Evolutionary conservation across 805 yeast genomes (phyloP).

Genomic region (Yamadazyma insecticola): DNA sequence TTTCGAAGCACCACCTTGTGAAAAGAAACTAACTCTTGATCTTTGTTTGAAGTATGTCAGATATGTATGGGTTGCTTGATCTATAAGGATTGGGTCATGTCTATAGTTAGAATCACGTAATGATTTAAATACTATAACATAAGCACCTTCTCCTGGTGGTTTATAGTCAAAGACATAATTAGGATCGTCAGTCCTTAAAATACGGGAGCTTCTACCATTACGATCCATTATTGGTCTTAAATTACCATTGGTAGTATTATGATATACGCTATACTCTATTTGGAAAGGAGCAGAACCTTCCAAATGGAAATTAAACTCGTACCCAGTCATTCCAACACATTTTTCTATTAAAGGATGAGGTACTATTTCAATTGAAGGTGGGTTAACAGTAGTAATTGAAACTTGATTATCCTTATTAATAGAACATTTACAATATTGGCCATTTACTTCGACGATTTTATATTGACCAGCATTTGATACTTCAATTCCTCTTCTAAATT

Average conservation of each 20-base stretch:
- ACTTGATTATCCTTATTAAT: slow-evolving; percentile 44
- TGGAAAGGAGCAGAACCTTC: slow-evolving; percentile 81
- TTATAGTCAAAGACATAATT: slow-evolving; percentile 50
- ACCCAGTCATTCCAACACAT: slow-evolving; percentile 91
- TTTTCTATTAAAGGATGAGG: slow-evolving; percentile 70
- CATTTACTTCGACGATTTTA: slow-evolving; percentile 46
- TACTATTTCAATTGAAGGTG: slow-evolving; percentile 33
- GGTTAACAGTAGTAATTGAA: slow-evolving; percentile 39
- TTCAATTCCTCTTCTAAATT: slow-evolving; percentile 23
- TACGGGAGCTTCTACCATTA: slow-evolving; percentile 22
- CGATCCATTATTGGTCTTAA: slow-evolving; percentile 29
- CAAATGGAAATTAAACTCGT: slow-evolving; percentile 61
- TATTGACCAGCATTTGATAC: slow-evolving; percentile 66
- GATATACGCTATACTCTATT: slow-evolving; percentile 56
- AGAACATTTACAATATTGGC: slow-evolving; percentile 64
- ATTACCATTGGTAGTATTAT: slow-evolving; percentile 29
- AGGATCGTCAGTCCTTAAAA: slow-evolving; percentile 21
- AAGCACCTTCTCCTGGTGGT: slow-evolving; percentile 80
- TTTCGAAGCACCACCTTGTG: slow-evolving; percentile 11
- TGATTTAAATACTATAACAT: slow-evolving; percentile 63
- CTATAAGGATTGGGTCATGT: slow-evolving; percentile 30
- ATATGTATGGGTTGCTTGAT: slow-evolving; percentile 46
- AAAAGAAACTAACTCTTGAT: slow-evolving; percentile 41
- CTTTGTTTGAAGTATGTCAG: slow-evolving; percentile 68
- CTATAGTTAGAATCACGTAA: slow-evolving; percentile 60